Conservation (phyloP, 768 basidiomycete genomes). For the Suillus placidus region DNA sequence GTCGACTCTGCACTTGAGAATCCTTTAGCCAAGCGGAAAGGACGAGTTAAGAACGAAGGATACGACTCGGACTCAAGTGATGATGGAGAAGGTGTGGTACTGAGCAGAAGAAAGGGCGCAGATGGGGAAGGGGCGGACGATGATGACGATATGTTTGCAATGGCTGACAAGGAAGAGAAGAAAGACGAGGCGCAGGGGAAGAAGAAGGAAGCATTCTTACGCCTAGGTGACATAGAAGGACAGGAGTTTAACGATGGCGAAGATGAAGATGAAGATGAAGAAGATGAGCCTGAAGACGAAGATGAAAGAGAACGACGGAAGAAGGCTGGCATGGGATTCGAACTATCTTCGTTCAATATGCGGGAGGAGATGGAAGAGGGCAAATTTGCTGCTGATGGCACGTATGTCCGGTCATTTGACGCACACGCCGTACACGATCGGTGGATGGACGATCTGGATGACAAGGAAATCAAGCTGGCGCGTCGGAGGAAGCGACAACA, state of each 20-base stretch:
- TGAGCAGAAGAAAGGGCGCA: constrained; percentile 64
- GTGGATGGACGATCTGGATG: constrained; percentile 93
- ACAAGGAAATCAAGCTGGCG: constrained; percentile 83
- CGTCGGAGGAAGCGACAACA: constrained; percentile 72
- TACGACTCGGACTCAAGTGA: constrained; percentile 96
- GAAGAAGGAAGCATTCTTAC: constrained; percentile 73
- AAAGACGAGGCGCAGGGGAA: constrained; percentile 47
- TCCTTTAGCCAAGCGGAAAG: constrained; percentile 62
- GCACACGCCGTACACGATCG: constrained; percentile 90
- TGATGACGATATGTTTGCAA: constrained; percentile 79
- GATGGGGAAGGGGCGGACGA: constrained; percentile 60
- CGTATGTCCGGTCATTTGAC: constrained; percentile 82
- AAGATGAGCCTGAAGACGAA: constrained; percentile 59
- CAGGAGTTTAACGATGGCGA: constrained; percentile 71
- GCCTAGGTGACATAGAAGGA: constrained; percentile 94
- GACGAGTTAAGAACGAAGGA: constrained; percentile 80
- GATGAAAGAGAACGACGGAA: constrained; percentile 75
- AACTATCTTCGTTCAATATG: constrained; percentile 98
- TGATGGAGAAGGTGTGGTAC: constrained; percentile 92
- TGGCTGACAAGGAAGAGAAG: constrained; percentile 60
- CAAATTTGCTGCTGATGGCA: constrained; percentile 93
- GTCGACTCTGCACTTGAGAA: constrained; percentile 76
- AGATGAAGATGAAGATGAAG: constrained; percentile 44
- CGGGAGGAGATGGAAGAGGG: constrained; percentile 98
- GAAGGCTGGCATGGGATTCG: constrained; percentile 91